Evolutionary conservation across 2,329 filamentous ascomycete species (phyloP), one percentile per base, ranked within the genome.

Genomic region (Cadophora gregata): DNA sequence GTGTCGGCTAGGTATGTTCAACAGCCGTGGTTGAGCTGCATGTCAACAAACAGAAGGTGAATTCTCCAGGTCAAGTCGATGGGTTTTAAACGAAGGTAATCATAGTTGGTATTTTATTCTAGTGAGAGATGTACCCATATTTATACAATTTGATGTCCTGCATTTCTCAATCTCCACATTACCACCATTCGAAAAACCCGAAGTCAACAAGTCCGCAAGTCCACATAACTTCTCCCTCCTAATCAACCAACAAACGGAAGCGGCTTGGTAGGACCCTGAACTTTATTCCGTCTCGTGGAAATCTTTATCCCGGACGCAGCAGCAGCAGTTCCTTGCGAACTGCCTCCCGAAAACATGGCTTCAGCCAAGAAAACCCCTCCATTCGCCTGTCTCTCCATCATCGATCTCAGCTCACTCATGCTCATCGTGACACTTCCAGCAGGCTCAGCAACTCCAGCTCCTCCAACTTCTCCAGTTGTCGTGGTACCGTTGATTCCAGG

Each of bases 341-440:
- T n/a, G 24, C 33, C 10, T 16, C 21, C 31, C 19, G n/a, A 5
- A n/a, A 58, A 58, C 60, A 62, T 62, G 1, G 48, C 21, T 7
- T 29, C 21, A 24, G 55, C 62, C n/a, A 58, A 42, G 42, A 64
- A 58, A 12, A 58, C 51, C 29, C 47, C 47, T 24, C 62, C 62
- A 10, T 50, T 64, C 14, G 53, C 53, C 24, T 64, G 62, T 58
- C 53, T 58, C 12, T 27, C 36, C 21, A 58, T 58, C 51, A 64
- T 58, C 1, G 31, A 47, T 58, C 53, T 58, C 42, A 64, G n/a
- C n/a, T 64, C 62, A 9, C 14, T 58, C 62, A 64, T 64, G 7
- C 38, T 58, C 36, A 64, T 53, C 21, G 51, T 59, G 19, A 50
- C 21, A 8, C 51, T 36, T 19, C 19, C 45, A 10, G 27, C 29